Evolutionary conservation across 2,329 filamentous ascomycete species (phyloP).

Genomic region (Phyllosticta citriasiana): DNA sequence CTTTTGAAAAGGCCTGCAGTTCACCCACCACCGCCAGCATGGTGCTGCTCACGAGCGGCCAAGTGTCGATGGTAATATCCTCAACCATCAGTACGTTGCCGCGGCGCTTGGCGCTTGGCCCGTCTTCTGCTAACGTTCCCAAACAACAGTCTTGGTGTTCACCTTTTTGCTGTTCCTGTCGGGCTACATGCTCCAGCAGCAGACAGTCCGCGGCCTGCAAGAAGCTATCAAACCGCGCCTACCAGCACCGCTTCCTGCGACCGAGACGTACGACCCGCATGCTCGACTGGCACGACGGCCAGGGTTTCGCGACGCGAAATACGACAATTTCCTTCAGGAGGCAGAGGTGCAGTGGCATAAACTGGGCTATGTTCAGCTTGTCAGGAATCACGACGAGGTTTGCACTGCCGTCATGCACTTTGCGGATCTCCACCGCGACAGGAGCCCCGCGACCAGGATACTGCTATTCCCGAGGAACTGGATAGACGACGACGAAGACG

Average conservation of each 20-base stretch:
- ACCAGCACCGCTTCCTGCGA: constrained; percentile 29
- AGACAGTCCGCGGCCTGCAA: constrained; percentile 69
- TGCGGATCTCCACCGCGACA: constrained; percentile 34
- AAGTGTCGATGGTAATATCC: constrained; percentile 60
- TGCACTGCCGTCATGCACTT: constrained; percentile 42
- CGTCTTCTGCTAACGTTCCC: not conserved
- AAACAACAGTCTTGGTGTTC: constrained; percentile 54
- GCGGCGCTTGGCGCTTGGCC: not conserved
- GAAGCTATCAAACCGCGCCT: constrained; percentile 53
- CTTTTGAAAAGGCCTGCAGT: not conserved
- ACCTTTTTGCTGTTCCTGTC: constrained; percentile 77
- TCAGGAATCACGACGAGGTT: constrained; percentile 34
- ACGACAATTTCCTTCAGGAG: constrained; percentile 8
- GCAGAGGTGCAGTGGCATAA: constrained; percentile 34
- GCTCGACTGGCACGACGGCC: constrained; percentile 3
- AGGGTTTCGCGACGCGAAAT: constrained; percentile 12
- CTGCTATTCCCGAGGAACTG: constrained; percentile 35
- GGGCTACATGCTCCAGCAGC: constrained; percentile 79
- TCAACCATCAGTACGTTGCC: constrained; percentile 48
- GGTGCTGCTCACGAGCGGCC: constrained; percentile 56
- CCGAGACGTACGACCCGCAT: constrained; percentile 12
- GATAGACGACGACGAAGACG: constrained; percentile 25
- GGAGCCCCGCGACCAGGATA: constrained; percentile 35
- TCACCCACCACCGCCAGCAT: not conserved
- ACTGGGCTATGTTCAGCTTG: constrained; percentile 39